Evolutionary conservation across 306 rosid genomes (phyloP).

Genomic region (Herpetospermum pedunculosum): DNA sequence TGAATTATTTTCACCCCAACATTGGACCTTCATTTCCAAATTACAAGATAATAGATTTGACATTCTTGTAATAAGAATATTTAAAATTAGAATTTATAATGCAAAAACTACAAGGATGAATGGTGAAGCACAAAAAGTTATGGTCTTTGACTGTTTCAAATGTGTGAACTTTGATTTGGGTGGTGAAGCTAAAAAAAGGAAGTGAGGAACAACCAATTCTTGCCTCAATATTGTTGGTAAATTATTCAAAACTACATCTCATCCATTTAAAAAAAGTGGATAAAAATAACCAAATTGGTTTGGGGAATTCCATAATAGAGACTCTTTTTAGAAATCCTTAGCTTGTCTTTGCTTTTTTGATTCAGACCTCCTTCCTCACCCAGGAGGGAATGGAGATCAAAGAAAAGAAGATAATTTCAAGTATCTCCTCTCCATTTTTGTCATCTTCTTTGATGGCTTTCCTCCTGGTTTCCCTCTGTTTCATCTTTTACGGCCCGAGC

Average conservation of each 20-base stretch:
- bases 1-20: background rate
- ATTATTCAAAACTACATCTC: background rate
- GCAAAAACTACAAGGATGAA: background rate
- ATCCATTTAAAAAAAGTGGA: constrained; percentile 3
- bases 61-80: background rate
- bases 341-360: constrained; percentile 18
- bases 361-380: constrained; percentile 32
- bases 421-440: constrained; percentile 8
- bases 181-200: constrained; percentile 6
- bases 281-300: constrained; percentile 3
- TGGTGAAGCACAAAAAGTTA: constrained; percentile 1
- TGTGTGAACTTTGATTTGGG: background rate
- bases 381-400: constrained; percentile 69
- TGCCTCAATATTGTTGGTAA: background rate
- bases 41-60: background rate
- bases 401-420: constrained; percentile 11
- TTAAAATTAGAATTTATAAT: background rate
- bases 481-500: constrained; percentile 12
- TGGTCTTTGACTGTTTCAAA: constrained; percentile 1
- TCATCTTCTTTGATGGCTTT: constrained; percentile 37
- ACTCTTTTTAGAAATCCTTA: constrained; percentile 12
- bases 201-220: background rate
- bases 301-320: background rate
- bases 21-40: background rate
- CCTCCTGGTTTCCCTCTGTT: constrained; percentile 47